phyloP scores from a whole-genome alignment of 148 eudicot genomes.

The Silene conica region DNA sequence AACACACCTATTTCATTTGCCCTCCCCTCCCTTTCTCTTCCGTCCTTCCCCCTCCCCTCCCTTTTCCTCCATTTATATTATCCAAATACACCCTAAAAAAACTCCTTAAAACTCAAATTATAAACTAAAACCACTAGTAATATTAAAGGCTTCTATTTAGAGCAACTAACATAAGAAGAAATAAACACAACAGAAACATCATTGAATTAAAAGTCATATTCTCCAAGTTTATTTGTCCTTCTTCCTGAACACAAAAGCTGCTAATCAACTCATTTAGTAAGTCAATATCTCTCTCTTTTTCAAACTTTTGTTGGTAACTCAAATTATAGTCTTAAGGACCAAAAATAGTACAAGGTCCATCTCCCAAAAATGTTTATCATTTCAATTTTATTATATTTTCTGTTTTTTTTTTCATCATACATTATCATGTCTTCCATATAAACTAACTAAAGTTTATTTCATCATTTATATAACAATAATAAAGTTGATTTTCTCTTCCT shows the following conservation, averaged over 20 bases:
- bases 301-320: neutral
- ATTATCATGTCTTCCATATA: neutral
- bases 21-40: too few species aligned
- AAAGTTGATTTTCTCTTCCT: neutral
- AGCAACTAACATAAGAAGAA: slow-evolving; percentile 6
- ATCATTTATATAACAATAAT: neutral
- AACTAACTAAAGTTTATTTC: neutral
- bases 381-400: neutral
- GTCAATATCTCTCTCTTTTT: slow-evolving; percentile 22
- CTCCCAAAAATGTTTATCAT: neutral
- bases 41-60: too few species aligned
- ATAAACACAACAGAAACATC: slow-evolving; percentile 8
- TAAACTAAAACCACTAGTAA: neutral
- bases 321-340: neutral
- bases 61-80: too few species aligned
- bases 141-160: slow-evolving; percentile 8
- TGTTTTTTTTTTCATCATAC: neutral
- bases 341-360: slow-evolving; percentile 8
- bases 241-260: slow-evolving; percentile 29
- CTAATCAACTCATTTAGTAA: slow-evolving; percentile 28
- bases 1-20: too few species aligned
- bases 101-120: neutral
- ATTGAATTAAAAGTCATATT: neutral
- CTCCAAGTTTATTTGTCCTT: slow-evolving; percentile 5
- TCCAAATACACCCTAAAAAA: too few species aligned